Percentiles rank a stretch among this genome's conserved stretches.
These are phyloP conservation scores for Nakazawaea ernobii DNA, from an alignment of 805 yeast species.

Conservation along the genomic window DNA sequence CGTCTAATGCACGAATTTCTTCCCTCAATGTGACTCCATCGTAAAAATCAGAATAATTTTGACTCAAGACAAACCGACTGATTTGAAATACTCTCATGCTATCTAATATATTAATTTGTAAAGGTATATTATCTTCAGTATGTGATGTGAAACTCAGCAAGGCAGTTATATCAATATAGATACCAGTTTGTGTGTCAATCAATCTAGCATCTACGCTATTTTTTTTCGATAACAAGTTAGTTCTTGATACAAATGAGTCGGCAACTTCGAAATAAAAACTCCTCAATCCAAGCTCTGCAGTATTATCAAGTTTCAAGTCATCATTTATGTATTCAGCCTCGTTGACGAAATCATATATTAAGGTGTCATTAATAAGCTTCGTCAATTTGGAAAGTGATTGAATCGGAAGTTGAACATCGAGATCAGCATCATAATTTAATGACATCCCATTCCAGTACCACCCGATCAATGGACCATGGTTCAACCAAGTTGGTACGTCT, in stretches of 20 bases:
- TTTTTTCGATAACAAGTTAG: constrained; percentile 35
- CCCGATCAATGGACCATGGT: constrained; percentile 54
- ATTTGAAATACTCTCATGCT: background rate
- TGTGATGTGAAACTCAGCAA: constrained; percentile 15
- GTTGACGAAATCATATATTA: constrained; percentile 35
- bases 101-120: background rate
- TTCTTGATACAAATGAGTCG: constrained; percentile 28
- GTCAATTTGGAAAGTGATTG: constrained; percentile 37
- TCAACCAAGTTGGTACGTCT: constrained; percentile 47
- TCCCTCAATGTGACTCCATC: constrained; percentile 1
- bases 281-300: constrained; percentile 22
- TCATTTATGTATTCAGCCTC: constrained; percentile 3
- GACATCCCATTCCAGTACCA: constrained; percentile 56
- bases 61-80: background rate
- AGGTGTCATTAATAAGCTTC: constrained; percentile 40
- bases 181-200: constrained; percentile 43
- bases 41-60: background rate
- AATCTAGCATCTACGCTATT: constrained; percentile 52
- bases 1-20: background rate
- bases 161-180: constrained; percentile 41
- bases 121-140: background rate
- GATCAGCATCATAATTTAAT: constrained; percentile 57
- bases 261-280: constrained; percentile 26
- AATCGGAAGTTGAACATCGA: constrained; percentile 55
- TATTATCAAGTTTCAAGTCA: constrained; percentile 14